Evolutionary conservation across 129 eudicot species (phyloP).

Genomic region (Gnaphalium uliginosum): DNA sequence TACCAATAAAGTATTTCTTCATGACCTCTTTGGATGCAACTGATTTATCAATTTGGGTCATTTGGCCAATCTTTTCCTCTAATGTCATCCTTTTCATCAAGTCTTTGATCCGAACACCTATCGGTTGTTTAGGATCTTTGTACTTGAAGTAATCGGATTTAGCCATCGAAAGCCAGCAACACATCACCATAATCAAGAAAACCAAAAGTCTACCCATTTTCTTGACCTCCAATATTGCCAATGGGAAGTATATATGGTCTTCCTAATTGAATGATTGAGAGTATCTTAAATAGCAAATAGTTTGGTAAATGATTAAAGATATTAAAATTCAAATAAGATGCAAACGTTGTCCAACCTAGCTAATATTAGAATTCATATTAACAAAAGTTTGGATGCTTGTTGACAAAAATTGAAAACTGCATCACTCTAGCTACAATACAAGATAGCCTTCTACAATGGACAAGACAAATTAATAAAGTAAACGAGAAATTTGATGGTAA

Average conservation of each 20-base stretch:
- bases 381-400: background rate
- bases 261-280: background rate
- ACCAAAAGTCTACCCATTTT: conserved; percentile 7
- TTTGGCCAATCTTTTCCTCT: conserved; percentile 34
- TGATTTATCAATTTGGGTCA: conserved; percentile 28
- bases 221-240: conserved; percentile 17
- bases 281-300: background rate
- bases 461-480: background rate
- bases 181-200: conserved; percentile 22
- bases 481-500: background rate
- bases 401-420: background rate
- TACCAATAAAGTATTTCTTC: conserved; percentile 28
- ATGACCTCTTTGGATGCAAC: conserved; percentile 28
- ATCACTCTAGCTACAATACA: background rate
- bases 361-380: background rate
- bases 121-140: conserved; percentile 29
- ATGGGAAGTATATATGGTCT: conserved; percentile 1
- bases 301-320: background rate
- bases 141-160: conserved; percentile 12
- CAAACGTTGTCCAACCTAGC: background rate
- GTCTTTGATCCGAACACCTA: conserved; percentile 24
- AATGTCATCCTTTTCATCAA: conserved; percentile 32
- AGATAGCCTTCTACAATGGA: background rate
- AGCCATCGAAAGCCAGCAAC: conserved; percentile 18
- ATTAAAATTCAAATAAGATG: background rate